Conservation (phyloP, 116 monocot genomes). For the Papilionanthe hybrid region DNA sequence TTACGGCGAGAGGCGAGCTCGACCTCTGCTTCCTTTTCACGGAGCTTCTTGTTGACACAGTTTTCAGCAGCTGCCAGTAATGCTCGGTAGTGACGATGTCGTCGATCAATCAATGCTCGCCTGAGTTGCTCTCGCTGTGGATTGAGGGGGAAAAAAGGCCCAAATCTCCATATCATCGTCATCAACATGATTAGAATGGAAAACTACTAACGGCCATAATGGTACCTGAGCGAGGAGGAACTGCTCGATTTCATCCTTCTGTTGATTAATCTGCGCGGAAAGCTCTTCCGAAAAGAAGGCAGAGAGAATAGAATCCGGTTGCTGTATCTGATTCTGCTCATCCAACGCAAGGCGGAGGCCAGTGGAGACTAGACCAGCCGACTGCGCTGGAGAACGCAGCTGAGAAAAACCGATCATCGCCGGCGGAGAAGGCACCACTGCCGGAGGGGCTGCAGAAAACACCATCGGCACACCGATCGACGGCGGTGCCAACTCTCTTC, state of each 20-base stretch:
- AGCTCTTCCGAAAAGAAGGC: constrained; percentile 22
- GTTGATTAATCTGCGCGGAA: constrained; percentile 25
- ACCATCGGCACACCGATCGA: background rate
- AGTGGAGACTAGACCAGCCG: constrained; percentile 19
- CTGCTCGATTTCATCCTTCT: constrained; percentile 29
- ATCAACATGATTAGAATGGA: background rate
- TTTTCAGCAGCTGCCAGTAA: constrained; percentile 21
- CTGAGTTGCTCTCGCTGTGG: constrained; percentile 37
- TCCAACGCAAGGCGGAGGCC: constrained; percentile 30
- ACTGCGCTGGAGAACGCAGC: too few relatives aligned
- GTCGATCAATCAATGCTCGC: constrained; percentile 26
- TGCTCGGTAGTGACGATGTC: constrained; percentile 20
- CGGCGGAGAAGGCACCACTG: background rate
- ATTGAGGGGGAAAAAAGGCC: background rate
- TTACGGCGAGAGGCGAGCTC: constrained; percentile 14
- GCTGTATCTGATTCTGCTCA: constrained; percentile 1
- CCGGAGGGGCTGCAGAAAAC: background rate
- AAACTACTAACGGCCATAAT: background rate
- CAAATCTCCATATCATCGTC: background rate
- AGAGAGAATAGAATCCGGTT: background rate
- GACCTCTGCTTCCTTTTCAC: constrained; percentile 35
- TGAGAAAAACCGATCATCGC: background rate
- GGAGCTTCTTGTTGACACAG: constrained; percentile 10
- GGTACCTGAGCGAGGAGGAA: constrained; percentile 34
- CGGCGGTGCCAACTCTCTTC: constrained; percentile 3